A percentile compares a stretch with the other conserved stretches of the same genome.
These are phyloP conservation scores for Yamadazyma philogaea DNA, from an alignment of 805 yeast genomes.

Conservation along the genomic window DNA sequence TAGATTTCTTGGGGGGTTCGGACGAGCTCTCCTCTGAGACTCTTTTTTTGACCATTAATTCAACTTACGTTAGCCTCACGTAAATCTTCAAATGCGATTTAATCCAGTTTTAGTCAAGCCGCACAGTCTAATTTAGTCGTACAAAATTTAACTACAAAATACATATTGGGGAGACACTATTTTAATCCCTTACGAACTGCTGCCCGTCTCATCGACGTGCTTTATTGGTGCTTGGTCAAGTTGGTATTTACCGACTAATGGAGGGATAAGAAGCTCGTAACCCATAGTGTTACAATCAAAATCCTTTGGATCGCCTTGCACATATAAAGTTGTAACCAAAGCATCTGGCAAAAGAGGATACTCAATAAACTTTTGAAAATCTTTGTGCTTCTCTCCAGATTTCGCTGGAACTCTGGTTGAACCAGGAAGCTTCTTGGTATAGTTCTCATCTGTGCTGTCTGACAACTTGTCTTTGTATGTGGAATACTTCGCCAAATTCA, in stretches of 20 bases:
- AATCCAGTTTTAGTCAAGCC: neutral
- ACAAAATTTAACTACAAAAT: neutral
- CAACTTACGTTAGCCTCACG: neutral
- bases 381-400: neutral
- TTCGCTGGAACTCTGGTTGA: constrained; percentile 5
- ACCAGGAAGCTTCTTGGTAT: constrained; percentile 11
- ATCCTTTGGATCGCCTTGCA: constrained; percentile 58
- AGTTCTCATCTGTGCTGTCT: constrained; percentile 7
- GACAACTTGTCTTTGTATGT: constrained; percentile 18
- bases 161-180: constrained; percentile 1
- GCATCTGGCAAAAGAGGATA: constrained; percentile 59
- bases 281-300: constrained; percentile 52
- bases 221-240: constrained; percentile 32
- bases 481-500: constrained; percentile 47
- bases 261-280: constrained; percentile 73
- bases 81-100: neutral
- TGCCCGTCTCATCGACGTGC: constrained; percentile 22
- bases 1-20: neutral
- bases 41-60: constrained; percentile 1
- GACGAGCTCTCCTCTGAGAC: neutral
- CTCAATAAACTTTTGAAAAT: constrained; percentile 34
- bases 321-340: constrained; percentile 66
- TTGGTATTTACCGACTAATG: constrained; percentile 34
- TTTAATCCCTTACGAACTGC: too few species aligned
- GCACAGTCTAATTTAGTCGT: neutral